Evolutionary conservation across 352 stramenopile species (phyloP).

Genomic region (Sclerospora graminicola): DNA sequence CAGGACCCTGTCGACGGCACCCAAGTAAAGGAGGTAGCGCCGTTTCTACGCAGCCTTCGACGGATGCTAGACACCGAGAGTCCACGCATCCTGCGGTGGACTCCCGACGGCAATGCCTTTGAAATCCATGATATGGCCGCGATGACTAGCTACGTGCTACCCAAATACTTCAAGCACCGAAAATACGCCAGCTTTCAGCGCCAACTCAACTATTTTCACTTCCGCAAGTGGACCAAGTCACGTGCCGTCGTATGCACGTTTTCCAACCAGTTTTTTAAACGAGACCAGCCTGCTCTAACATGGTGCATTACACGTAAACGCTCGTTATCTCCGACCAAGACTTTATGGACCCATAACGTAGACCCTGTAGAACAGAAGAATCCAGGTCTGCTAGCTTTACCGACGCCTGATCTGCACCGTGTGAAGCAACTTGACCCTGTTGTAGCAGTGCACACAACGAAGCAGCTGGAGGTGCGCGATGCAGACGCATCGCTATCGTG

Average conservation of each 20-base stretch:
- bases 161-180: constrained; percentile 87
- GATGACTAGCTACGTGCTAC: constrained; percentile 77
- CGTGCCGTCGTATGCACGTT: constrained; percentile 64
- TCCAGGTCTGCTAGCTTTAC: not conserved
- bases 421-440: constrained; percentile 10
- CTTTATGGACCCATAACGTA: not conserved
- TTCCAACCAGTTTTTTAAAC: constrained; percentile 56
- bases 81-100: constrained; percentile 43
- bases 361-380: no score
- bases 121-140: constrained; percentile 59
- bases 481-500: constrained; percentile 32
- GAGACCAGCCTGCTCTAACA: constrained; percentile 45
- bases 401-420: constrained; percentile 2
- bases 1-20: constrained; percentile 16
- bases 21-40: constrained; percentile 39
- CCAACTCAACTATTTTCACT: constrained; percentile 89
- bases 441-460: constrained; percentile 5
- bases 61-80: constrained; percentile 50
- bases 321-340: constrained; percentile 10
- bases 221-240: constrained; percentile 80
- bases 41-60: constrained; percentile 48
- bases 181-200: constrained; percentile 87
- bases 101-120: constrained; percentile 39
- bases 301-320: constrained; percentile 61
- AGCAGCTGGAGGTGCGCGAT: constrained; percentile 6